Conservation (phyloP, 2,329 filamentous ascomycete species). For the Saccharata proteae region DNA sequence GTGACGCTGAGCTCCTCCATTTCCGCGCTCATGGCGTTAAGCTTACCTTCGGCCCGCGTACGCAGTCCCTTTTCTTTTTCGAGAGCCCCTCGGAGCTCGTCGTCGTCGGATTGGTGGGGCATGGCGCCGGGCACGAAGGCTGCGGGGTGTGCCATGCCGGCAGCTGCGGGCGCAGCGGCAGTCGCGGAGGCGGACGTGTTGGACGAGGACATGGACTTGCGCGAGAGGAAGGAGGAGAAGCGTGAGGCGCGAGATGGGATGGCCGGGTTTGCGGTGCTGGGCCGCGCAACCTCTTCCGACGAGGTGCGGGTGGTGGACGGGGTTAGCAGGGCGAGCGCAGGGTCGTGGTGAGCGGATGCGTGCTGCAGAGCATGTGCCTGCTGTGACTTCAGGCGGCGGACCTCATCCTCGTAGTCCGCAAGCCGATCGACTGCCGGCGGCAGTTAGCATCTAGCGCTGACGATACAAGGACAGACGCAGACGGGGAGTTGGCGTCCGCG, state of each 20-base stretch:
- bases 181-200: too few relatives aligned
- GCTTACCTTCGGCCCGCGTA: slow-evolving; percentile 54
- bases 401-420: slow-evolving; percentile 72
- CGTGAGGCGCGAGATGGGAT: slow-evolving; percentile 21
- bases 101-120: slow-evolving; percentile 35
- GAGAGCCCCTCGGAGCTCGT: slow-evolving; percentile 51
- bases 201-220: slow-evolving; percentile 10
- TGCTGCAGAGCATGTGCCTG: slow-evolving; percentile 25
- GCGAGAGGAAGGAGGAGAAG: slow-evolving; percentile 31
- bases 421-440: slow-evolving; percentile 38
- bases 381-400: slow-evolving; percentile 50
- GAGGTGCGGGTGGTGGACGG: slow-evolving; percentile 14
- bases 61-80: slow-evolving; percentile 55
- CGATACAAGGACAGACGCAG: too few relatives aligned
- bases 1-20: slow-evolving; percentile 66
- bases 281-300: slow-evolving; percentile 15
- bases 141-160: slow-evolving; percentile 22
- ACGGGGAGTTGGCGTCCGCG: too few relatives aligned
- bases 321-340: slow-evolving; percentile 10
- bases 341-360: slow-evolving; percentile 5
- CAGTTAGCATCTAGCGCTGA: too few relatives aligned
- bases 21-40: slow-evolving; percentile 56
- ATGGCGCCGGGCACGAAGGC: slow-evolving; percentile 15
- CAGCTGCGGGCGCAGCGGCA: slow-evolving; percentile 20
- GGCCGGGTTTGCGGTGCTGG: slow-evolving; percentile 16